phyloP scores from a whole-genome alignment of 306 rosid genomes.

The Dalbergia cochinchinensis region DNA sequence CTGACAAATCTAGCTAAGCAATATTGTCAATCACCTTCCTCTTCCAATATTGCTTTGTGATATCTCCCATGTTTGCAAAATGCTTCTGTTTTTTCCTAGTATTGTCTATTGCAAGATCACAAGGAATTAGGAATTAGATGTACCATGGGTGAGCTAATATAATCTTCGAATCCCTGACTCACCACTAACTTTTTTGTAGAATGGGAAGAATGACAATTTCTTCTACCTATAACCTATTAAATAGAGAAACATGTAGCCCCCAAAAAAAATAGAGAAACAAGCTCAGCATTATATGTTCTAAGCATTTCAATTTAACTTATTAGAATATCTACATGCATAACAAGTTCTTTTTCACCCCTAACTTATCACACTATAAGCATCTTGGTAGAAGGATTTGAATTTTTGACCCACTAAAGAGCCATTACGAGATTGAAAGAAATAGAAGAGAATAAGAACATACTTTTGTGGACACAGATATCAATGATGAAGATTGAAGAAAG shows the following conservation, averaged over 20 bases:
- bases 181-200: background rate
- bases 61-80: background rate
- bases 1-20: background rate
- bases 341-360: background rate
- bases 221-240: background rate
- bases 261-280: background rate
- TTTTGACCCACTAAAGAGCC: background rate
- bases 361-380: background rate
- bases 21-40: background rate
- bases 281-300: background rate
- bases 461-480: background rate
- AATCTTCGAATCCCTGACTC: background rate
- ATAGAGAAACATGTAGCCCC: no score
- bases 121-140: background rate
- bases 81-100: background rate
- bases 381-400: background rate
- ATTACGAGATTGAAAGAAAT: no score
- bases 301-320: background rate
- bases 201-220: background rate
- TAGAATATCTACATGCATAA: background rate
- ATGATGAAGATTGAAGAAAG: background rate
- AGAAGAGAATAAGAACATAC: background rate
- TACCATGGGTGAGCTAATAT: background rate
- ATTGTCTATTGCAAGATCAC: background rate
- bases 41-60: background rate